A percentile compares a stretch with the other conserved stretches of the same genome.
phyloP scores from a whole-genome alignment of 805 yeast genomes.

The Candida ortonii region DNA sequence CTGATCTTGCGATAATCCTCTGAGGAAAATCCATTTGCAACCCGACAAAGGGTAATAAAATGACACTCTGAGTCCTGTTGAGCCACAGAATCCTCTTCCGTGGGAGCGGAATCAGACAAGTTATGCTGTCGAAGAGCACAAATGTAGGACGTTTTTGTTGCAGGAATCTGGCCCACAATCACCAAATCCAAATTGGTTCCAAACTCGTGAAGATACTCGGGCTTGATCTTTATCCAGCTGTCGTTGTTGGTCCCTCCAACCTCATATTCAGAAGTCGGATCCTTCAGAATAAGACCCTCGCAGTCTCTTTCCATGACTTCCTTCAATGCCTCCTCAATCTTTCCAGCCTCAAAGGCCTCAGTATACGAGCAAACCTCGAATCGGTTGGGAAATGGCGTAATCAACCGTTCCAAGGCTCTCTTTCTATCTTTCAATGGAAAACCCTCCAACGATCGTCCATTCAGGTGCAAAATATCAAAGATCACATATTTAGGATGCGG shows the following conservation, averaged over 20 bases:
- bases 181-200: conserved; percentile 83
- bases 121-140: conserved; percentile 62
- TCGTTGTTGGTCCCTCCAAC: conserved; percentile 55
- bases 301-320: conserved; percentile 58
- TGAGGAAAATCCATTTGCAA: conserved; percentile 79
- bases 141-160: conserved; percentile 66
- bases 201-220: conserved; percentile 81
- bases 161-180: conserved; percentile 75
- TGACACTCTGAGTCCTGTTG: too few relatives aligned
- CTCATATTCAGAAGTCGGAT: conserved; percentile 53
- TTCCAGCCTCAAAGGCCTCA: conserved; percentile 43
- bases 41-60: conserved; percentile 68
- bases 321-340: conserved; percentile 54
- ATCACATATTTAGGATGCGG: conserved; percentile 55
- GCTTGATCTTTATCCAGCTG: conserved; percentile 87
- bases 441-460: conserved; percentile 59
- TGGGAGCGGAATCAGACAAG: too few relatives aligned
- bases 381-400: conserved; percentile 42
- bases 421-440: conserved; percentile 57
- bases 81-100: too few relatives aligned
- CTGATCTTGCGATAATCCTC: conserved; percentile 61
- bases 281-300: conserved; percentile 83
- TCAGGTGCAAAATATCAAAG: conserved; percentile 71
- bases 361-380: conserved; percentile 48
- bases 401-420: conserved; percentile 41